Evolutionary conservation across 768 basidiomycete species (phyloP), one percentile per base, ranked within the genome.

Genomic region (Lactifluus subvellereus): DNA sequence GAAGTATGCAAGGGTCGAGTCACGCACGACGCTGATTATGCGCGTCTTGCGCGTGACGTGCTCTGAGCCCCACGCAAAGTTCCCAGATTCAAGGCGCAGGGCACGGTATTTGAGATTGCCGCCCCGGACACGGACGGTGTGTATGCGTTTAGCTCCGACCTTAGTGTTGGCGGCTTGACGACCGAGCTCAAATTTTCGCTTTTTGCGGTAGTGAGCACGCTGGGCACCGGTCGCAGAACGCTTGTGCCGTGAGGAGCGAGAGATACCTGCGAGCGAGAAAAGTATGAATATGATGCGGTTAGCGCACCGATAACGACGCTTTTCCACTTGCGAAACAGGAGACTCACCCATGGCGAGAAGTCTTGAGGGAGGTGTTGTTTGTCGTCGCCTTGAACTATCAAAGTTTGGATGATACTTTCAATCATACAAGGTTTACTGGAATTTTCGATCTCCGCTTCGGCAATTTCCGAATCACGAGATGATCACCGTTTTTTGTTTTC

Each of bases 111-210:
- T 99, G 76, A 84, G 67, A 82, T 94, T 98, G 62, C 97, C 97
- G 67, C 97, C 97, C 72, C 97, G 91, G 43, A 89, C 88, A 72
- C 97, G 91, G 67, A 99, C 94, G 59, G 85, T 84, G 80, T 98
- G 97, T 71, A 99, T 80, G 65, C 97, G 91, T 82, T 98, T 98
- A 59, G 88, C 73, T 55, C 97, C 95, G 68, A 99, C 87, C 82
- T 92, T 98, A 74, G 97, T 99, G 84, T 80, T 94, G 69, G 97
- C 97, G 62, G 97, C 82, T 76, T 98, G 97, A 75, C 97, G 94
- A 75, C 96, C 97, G 72, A 98, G 87, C 84, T 99, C 97, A 79
- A 98, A 98, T 82, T 98, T 98, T 88, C 97, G 88, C 92, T 98
- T 99, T 86, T 99, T 99, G 84, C 96, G 93, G 82, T 94, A 96